Conservation (phyloP, 441 rosid genomes). For the Dalechampia spathulata region DNA sequence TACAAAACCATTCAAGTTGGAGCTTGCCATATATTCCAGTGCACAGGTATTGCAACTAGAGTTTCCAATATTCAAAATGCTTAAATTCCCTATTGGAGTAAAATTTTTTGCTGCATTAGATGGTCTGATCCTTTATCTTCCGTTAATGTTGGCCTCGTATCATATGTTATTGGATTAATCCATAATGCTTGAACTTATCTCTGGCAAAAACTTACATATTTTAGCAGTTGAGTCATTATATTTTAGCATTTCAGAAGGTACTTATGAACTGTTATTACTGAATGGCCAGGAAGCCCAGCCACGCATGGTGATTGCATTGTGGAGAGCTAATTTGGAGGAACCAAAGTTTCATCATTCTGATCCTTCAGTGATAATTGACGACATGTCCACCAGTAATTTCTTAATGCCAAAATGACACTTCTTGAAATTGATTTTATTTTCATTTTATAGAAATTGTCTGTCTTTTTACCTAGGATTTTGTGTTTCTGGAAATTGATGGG, state of each 20-base stretch:
- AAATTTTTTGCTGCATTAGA: too few relatives aligned
- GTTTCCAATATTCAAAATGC: too few relatives aligned
- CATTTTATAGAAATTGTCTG: not conserved
- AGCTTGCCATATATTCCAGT: slow-evolving; percentile 70
- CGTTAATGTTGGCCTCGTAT: not conserved
- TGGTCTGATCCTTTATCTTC: not conserved
- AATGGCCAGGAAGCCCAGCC: slow-evolving; percentile 78
- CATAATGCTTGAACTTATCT: not conserved
- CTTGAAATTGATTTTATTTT: slow-evolving; percentile 10
- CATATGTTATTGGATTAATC: not conserved
- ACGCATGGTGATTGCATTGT: slow-evolving; percentile 58
- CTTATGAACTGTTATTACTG: slow-evolving; percentile 14
- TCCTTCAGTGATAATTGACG: slow-evolving; percentile 67
- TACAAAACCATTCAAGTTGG: slow-evolving; percentile 69
- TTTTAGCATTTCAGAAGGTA: not conserved
- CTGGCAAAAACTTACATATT: not conserved
- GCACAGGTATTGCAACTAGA: slow-evolving; percentile 48
- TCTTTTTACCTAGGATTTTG: not conserved
- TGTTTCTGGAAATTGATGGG: slow-evolving; percentile 14
- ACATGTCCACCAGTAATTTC: slow-evolving; percentile 63
- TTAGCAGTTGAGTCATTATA: not conserved
- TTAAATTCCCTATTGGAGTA: too few relatives aligned
- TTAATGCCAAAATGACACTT: slow-evolving; percentile 18
- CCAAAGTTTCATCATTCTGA: slow-evolving; percentile 60
- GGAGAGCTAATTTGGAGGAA: slow-evolving; percentile 86